Evolutionary conservation across 805 yeast species (phyloP).

Genomic region (Candida dendrica): DNA sequence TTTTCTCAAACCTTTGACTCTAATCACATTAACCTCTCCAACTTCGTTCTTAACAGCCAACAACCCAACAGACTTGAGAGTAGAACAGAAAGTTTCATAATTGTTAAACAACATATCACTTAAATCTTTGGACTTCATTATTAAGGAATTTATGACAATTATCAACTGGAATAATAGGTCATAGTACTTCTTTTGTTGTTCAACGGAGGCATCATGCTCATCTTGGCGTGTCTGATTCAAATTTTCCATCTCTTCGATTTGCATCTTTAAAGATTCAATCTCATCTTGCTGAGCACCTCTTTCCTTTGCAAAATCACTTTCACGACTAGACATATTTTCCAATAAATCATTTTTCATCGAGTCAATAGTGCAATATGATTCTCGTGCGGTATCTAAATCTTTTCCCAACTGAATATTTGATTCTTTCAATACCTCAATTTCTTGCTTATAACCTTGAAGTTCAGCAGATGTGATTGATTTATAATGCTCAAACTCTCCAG

Average conservation of each 20-base stretch:
- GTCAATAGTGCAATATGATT: constrained; percentile 18
- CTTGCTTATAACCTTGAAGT: neutral
- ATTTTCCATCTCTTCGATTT: constrained; percentile 45
- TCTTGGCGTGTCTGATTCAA: constrained; percentile 33
- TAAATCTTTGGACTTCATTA: constrained; percentile 34
- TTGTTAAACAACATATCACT: constrained; percentile 27
- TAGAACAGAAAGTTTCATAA: constrained; percentile 13
- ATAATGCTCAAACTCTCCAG: neutral
- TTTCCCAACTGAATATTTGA: neutral
- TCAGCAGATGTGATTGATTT: neutral
- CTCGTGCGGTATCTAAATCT: constrained; percentile 2
- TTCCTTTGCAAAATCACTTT: constrained; percentile 50
- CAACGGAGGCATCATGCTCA: constrained; percentile 18
- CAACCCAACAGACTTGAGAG: constrained; percentile 50
- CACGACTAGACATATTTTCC: constrained; percentile 63
- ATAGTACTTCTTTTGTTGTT: neutral
- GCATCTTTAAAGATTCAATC: constrained; percentile 35
- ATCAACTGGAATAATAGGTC: constrained; percentile 18
- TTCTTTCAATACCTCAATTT: neutral
- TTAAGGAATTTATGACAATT: constrained; percentile 22
- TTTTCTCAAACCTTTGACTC: constrained; percentile 74
- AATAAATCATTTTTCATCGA: constrained; percentile 54
- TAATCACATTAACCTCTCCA: constrained; percentile 43
- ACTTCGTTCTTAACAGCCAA: constrained; percentile 42
- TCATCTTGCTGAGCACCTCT: constrained; percentile 42